Evolutionary conservation across 1,284 basidiomycete genomes (phyloP).

Genomic region (Exobasidium cylindrosporum): DNA sequence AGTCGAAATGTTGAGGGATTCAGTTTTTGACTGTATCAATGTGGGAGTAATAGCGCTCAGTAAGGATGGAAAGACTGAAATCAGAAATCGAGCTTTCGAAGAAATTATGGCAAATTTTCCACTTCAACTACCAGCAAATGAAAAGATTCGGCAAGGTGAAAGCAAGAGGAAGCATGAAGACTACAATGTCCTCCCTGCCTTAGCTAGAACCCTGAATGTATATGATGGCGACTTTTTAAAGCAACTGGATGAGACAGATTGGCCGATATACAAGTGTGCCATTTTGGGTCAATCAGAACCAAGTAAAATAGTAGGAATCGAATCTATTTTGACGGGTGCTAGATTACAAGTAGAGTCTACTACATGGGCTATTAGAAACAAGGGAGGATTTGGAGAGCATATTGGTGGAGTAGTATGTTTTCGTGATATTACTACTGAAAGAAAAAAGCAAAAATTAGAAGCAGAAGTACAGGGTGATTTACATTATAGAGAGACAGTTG

Average conservation of each 20-base stretch:
- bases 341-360: conserved; percentile 27
- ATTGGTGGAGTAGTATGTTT: conserved; percentile 42
- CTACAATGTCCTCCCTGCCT: conserved; percentile 36
- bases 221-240: conserved; percentile 39
- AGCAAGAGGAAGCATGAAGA: not conserved
- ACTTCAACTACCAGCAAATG: not conserved
- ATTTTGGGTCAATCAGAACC: conserved; percentile 31
- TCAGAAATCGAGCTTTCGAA: conserved; percentile 44
- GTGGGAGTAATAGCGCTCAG: conserved; percentile 37
- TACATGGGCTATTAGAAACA: conserved; percentile 36
- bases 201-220: conserved; percentile 38
- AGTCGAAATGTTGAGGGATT: not conserved
- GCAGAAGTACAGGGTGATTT: conserved; percentile 36
- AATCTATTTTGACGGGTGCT: conserved; percentile 27
- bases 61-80: conserved; percentile 35
- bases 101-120: conserved; percentile 24
- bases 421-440: conserved; percentile 32
- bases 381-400: conserved; percentile 39
- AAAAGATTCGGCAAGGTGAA: no score
- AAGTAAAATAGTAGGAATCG: conserved; percentile 27
- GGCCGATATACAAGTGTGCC: conserved; percentile 42
- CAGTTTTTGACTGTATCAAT: conserved; percentile 34
- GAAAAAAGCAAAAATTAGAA: conserved; percentile 20
- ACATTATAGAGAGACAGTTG: conserved; percentile 41
- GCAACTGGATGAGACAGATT: conserved; percentile 32